These are phyloP conservation scores for Globisporangium mamillatum DNA, from an alignment of 352 stramenopile genomes.

Conservation along the genomic window DNA sequence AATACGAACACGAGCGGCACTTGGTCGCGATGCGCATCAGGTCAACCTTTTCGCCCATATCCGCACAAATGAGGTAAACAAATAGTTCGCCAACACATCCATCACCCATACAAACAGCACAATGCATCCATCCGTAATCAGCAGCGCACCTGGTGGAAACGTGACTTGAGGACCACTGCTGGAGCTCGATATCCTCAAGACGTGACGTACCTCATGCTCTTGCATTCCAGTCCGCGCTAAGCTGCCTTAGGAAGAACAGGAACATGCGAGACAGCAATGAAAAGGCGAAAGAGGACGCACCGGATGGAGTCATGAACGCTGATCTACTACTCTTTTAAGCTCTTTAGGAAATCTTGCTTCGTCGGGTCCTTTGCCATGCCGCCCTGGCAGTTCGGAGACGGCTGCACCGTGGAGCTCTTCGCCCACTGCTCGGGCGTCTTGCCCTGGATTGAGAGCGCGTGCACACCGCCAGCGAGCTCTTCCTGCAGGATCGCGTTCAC, in stretches of 20 bases:
- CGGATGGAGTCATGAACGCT: background rate
- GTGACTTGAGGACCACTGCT: background rate
- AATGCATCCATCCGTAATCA: background rate
- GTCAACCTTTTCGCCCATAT: too few species aligned
- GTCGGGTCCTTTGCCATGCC: constrained; percentile 70
- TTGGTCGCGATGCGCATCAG: too few species aligned
- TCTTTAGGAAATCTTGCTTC: constrained; percentile 63
- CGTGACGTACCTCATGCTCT: background rate
- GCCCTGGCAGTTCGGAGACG: constrained; percentile 69
- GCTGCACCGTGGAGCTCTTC: constrained; percentile 42
- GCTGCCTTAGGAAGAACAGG: background rate
- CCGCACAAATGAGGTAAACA: too few species aligned
- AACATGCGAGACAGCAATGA: background rate
- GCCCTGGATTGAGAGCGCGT: constrained; percentile 94
- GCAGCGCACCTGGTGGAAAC: background rate
- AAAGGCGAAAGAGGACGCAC: background rate
- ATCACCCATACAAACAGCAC: too few species aligned
- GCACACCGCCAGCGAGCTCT: constrained; percentile 85
- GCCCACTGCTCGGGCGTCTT: constrained; percentile 93
- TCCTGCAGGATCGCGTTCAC: constrained; percentile 88
- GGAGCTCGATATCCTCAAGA: background rate
- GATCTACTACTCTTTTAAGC: constrained; percentile 21
- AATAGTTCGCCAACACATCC: too few species aligned
- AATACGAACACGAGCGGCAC: too few species aligned
- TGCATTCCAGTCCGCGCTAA: background rate